phyloP scores from a whole-genome alignment of 179 eudicot genomes.

The Amaranthus tricolor region DNA sequence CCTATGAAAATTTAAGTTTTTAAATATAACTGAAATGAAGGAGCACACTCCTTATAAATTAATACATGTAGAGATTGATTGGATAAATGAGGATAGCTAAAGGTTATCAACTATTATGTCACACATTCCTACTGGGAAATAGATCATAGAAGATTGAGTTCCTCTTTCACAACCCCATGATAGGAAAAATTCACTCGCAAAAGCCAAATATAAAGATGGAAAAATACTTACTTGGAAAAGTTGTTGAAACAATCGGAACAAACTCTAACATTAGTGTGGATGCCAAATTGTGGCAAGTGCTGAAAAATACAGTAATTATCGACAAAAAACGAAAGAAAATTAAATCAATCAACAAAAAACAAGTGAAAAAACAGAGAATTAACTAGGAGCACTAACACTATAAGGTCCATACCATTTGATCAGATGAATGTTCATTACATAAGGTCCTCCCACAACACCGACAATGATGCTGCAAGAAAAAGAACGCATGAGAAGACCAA shows the following conservation, averaged over 20 bases:
- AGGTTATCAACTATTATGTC: not conserved
- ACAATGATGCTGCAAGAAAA: slow-evolving; percentile 75
- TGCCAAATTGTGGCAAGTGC: slow-evolving; percentile 90
- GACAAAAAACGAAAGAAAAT: not conserved
- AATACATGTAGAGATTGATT: not conserved
- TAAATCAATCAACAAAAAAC: slow-evolving; percentile 3
- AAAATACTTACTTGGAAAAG: slow-evolving; percentile 53
- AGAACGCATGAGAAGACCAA: slow-evolving; percentile 8
- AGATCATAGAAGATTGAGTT: not conserved
- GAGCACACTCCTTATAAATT: too few species aligned
- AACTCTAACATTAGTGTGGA: slow-evolving; percentile 75
- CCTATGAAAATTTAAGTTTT: not conserved
- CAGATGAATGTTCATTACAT: slow-evolving; percentile 80
- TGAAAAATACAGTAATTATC: slow-evolving; percentile 32
- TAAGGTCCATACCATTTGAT: slow-evolving; percentile 61
- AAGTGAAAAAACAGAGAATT: not conserved
- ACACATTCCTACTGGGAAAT: not conserved
- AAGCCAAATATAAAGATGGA: not conserved
- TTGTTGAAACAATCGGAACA: slow-evolving; percentile 83
- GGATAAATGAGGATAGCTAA: not conserved
- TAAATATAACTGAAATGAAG: not conserved
- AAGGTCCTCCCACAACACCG: slow-evolving; percentile 90
- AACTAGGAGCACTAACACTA: not conserved
- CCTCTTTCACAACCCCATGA: not conserved
- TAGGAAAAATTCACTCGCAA: not conserved